Conservation (phyloP, 2,329 filamentous ascomycete species). For the Fusarium kyushuense region DNA sequence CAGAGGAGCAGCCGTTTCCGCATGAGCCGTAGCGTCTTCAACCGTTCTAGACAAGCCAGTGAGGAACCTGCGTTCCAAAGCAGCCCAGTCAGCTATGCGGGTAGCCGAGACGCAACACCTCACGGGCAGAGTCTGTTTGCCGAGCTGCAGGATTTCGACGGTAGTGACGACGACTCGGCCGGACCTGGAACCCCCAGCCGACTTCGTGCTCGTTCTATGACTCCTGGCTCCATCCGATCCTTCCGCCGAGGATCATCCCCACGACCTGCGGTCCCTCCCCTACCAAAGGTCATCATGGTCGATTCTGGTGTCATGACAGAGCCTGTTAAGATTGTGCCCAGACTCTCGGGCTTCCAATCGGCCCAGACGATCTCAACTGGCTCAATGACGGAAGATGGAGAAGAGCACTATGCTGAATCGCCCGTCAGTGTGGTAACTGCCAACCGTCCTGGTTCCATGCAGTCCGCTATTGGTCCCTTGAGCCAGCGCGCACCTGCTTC, state of each 20-base stretch:
- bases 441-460: slow-evolving; percentile 57
- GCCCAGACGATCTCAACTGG: slow-evolving; percentile 19
- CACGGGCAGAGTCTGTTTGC: slow-evolving; percentile 86
- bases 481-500: slow-evolving; percentile 42
- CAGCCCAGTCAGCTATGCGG: slow-evolving; percentile 69
- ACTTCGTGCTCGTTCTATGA: slow-evolving; percentile 60
- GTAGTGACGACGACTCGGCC: slow-evolving; percentile 78
- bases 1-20: slow-evolving; percentile 77
- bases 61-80: slow-evolving; percentile 69
- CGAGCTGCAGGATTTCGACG: slow-evolving; percentile 84
- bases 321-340: slow-evolving; percentile 57
- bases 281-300: slow-evolving; percentile 68
- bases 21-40: slow-evolving; percentile 71
- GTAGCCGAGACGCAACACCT: slow-evolving; percentile 63
- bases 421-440: slow-evolving; percentile 47
- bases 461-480: slow-evolving; percentile 54
- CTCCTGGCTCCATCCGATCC: slow-evolving; percentile 63
- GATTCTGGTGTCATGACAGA: slow-evolving; percentile 73
- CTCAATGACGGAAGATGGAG: slow-evolving; percentile 24
- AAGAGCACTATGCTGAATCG: slow-evolving; percentile 39
- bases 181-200: slow-evolving; percentile 68
- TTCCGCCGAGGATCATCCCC: slow-evolving; percentile 59
- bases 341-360: slow-evolving; percentile 22
- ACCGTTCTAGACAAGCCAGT: slow-evolving; percentile 69
- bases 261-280: slow-evolving; percentile 61